Base-by-base conservation (phyloP, 331 rosid species). In the Quercus tomentella region DNA sequence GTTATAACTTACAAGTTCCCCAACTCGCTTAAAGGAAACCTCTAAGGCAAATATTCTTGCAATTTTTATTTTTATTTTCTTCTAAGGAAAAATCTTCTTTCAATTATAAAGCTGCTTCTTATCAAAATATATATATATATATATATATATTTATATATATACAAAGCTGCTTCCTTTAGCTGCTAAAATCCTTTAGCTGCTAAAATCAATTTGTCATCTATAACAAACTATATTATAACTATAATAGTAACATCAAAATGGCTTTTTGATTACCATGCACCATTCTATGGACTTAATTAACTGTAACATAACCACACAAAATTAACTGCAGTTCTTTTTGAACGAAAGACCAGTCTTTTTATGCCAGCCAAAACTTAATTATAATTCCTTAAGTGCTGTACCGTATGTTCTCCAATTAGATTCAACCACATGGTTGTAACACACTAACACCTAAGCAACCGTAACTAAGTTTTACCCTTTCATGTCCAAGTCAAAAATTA, bases 241-340 rank as follows among this genome's bases (percentile, higher is more conserved):
- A n/a, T 15, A 72, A 74, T 30, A 68, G 57, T 17, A 74, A 41
- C 37, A 76, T 54, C 66, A 51, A 84, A 77, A 68, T 41, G 71
- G 77, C n/a, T 74, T 51, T 68, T 72, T 56, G 35, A 51, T 41
- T 63, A 56, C 70, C 26, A 71, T 20, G 14, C 22, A 61, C 56
- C 81, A 70, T 71, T 78, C 82, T 21, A 57, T 70, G 45, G 49
- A 16, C 56, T n/a, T 63, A 56, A 71, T 70, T 81, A 77, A 55
- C 16, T 15, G 20, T 6, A 61, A 43, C 4, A 73, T 33, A 7
- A 72, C 54, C 22, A 62, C 3, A 26, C 69, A 62, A 62, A 56
- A 55, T 25, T 43, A 30, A 73, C 56, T 33, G 31, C 77, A 18
- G 25, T 65, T 56, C 28, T 65, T 65, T 22, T 60, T 35, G 37